Evolutionary conservation across 2,329 filamentous ascomycete genomes (phyloP).

Genomic region (Pseudodiploospora longispora): DNA sequence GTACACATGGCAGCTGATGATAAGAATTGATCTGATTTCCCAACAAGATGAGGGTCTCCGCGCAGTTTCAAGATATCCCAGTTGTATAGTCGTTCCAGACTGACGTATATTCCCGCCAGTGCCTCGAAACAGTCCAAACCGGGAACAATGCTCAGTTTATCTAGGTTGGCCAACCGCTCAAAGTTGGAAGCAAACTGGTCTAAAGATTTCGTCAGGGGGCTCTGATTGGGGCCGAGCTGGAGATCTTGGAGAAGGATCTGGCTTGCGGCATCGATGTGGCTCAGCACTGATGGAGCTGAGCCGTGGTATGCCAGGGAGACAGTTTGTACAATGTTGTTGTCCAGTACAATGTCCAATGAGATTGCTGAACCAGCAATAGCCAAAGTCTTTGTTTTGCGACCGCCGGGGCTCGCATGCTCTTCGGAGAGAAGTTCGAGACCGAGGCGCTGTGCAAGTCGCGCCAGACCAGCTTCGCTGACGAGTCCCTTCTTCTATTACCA

Average conservation of each 20-base stretch:
- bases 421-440: slow-evolving; percentile 60
- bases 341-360: slow-evolving; percentile 52
- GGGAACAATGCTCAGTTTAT: slow-evolving; percentile 61
- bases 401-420: slow-evolving; percentile 36
- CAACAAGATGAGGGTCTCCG: slow-evolving; percentile 36
- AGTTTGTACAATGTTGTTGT: slow-evolving; percentile 52
- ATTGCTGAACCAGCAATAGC: slow-evolving; percentile 56
- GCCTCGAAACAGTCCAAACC: slow-evolving; percentile 72
- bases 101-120: slow-evolving; percentile 63
- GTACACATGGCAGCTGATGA: slow-evolving; percentile 57
- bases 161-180: slow-evolving; percentile 58
- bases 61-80: slow-evolving; percentile 58
- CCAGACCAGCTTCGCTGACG: slow-evolving; percentile 68
- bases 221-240: slow-evolving; percentile 48
- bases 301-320: slow-evolving; percentile 58
- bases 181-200: slow-evolving; percentile 65
- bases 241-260: slow-evolving; percentile 60
- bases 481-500: slow-evolving; percentile 45
- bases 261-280: slow-evolving; percentile 53
- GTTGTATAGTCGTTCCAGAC: slow-evolving; percentile 59
- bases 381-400: slow-evolving; percentile 44
- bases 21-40: slow-evolving; percentile 40
- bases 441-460: slow-evolving; percentile 57
- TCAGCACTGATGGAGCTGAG: slow-evolving; percentile 48
- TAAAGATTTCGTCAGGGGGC: slow-evolving; percentile 61